phyloP scores from a whole-genome alignment of 805 yeast genomes.

The Candida schatavii region DNA sequence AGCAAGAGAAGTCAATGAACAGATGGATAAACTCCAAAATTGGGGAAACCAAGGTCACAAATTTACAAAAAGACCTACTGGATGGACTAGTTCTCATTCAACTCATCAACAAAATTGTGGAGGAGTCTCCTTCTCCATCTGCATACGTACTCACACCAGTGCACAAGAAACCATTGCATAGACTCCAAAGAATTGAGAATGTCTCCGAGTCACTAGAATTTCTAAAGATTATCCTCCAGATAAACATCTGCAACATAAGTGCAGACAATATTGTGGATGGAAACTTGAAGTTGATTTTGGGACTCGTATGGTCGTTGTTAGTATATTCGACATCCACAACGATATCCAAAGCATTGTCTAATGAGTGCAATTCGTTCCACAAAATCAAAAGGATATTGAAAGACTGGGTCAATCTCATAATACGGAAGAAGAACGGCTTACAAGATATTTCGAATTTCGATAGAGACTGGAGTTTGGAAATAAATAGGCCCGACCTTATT shows the following conservation, averaged over 20 bases:
- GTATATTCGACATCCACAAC: conserved; percentile 36
- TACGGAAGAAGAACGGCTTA: conserved; percentile 16
- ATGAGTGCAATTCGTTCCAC: conserved; percentile 23
- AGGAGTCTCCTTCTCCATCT: conserved; percentile 16
- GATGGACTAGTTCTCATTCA: conserved; percentile 40
- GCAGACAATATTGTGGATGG: conserved; percentile 52
- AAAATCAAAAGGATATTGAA: conserved; percentile 33
- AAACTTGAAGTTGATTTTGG: conserved; percentile 44
- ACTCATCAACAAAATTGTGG: conserved; percentile 32
- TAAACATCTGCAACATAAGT: conserved; percentile 43
- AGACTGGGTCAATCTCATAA: conserved; percentile 49
- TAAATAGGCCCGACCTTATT: conserved; percentile 47
- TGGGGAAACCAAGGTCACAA: conserved; percentile 14
- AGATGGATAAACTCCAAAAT: conserved; percentile 49
- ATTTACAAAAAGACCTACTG: conserved; percentile 31
- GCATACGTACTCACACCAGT: conserved; percentile 28
- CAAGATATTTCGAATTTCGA: conserved; percentile 46
- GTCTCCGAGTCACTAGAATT: conserved; percentile 41
- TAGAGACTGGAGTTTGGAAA: conserved; percentile 50
- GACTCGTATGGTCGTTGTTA: conserved; percentile 49
- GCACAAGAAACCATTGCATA: conserved; percentile 36
- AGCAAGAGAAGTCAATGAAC: conserved; percentile 48
- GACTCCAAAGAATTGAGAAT: conserved; percentile 48
- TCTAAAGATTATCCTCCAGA: conserved; percentile 34
- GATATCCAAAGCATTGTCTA: conserved; percentile 12